These are phyloP conservation scores for Naumovozyma baii DNA, from an alignment of 805 yeast genomes.

Conservation along the genomic window DNA sequence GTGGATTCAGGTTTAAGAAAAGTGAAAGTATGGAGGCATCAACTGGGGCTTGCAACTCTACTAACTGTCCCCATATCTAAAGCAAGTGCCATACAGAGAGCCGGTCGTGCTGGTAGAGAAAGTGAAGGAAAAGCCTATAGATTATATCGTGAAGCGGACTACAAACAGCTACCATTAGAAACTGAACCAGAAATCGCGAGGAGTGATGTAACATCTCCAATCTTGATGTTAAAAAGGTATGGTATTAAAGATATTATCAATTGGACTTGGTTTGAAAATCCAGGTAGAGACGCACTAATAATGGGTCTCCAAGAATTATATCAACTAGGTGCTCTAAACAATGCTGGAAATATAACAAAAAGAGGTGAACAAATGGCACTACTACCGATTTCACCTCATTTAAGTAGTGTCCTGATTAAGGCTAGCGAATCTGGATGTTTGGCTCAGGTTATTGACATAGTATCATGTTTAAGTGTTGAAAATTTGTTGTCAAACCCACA, in stretches of 20 bases:
- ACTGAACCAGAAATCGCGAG: constrained; percentile 92
- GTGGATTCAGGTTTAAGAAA: constrained; percentile 88
- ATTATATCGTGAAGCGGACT: constrained; percentile 68
- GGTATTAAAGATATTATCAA: constrained; percentile 74
- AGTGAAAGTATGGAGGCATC: constrained; percentile 91
- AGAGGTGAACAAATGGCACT: constrained; percentile 82
- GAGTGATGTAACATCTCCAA: constrained; percentile 76
- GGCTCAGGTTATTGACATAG: constrained; percentile 71
- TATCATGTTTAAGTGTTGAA: constrained; percentile 87
- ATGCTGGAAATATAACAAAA: constrained; percentile 62
- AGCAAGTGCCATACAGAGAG: constrained; percentile 89
- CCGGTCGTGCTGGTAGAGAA: constrained; percentile 99
- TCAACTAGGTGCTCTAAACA: constrained; percentile 69
- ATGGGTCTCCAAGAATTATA: constrained; percentile 73
- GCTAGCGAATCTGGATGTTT: constrained; percentile 53
- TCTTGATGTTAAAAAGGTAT: constrained; percentile 70
- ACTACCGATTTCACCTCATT: constrained; percentile 84
- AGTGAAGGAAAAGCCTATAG: constrained; percentile 82
- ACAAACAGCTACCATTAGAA: constrained; percentile 51
- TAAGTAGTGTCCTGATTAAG: constrained; percentile 71
- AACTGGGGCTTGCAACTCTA: constrained; percentile 83
- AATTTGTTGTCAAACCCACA: constrained; percentile 73
- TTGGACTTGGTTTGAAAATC: constrained; percentile 92
- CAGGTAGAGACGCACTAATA: constrained; percentile 66
- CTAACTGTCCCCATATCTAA: constrained; percentile 87